Base-by-base conservation (phyloP, 176 grass and related monocot genomes). In the Triticum dicoccoides region DNA sequence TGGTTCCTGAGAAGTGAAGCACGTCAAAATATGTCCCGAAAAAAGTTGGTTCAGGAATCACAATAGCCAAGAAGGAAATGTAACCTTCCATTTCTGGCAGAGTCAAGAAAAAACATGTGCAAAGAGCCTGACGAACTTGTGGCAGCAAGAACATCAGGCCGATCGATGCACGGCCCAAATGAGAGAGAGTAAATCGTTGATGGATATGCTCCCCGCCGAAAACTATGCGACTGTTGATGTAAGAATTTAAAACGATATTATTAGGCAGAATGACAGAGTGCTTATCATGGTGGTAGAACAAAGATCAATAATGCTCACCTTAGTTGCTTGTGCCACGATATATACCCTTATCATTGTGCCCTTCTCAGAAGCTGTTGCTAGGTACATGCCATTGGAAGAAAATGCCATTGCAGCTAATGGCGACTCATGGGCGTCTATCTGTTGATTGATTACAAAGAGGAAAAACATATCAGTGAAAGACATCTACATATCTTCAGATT, bases 91-190 rank as follows among this genome's bases (percentile, higher is more conserved):
- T 96, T 96, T 86, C 95, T 94, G 18, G 85, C 29, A 30, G 61
- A 76, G 21, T 91, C 97, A 61, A 98, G 88, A 71, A 93, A 92
- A 89, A 98, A 98, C 74, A 95, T 88, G 82, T 98, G 97, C 84
- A 98, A 83, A 85, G 97, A 98, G 33, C 97, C 97, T 61, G 97
- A 96, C 5, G 94, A 98, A 89, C 97, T 98, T 86, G 97, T 96
- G 72, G 97, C 91, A 78, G 83, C 84, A 88, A 98, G 97, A 87
- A 96, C 81, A 63, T 94, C 82, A 42, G 92, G 97, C 17, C 92
- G 77, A 61, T 93, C 94, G 37, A 58, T 30, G 61, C 86, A 94
- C 12, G 94, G 94, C 63, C 84, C 92, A 89, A 96, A 98, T 81
- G 97, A 64, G 56, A 98, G 77, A 9, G 97, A 96, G 88, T 96